Base-by-base conservation (phyloP, 2,329 filamentous ascomycete genomes). In the Didymellaceae sp. region DNA sequence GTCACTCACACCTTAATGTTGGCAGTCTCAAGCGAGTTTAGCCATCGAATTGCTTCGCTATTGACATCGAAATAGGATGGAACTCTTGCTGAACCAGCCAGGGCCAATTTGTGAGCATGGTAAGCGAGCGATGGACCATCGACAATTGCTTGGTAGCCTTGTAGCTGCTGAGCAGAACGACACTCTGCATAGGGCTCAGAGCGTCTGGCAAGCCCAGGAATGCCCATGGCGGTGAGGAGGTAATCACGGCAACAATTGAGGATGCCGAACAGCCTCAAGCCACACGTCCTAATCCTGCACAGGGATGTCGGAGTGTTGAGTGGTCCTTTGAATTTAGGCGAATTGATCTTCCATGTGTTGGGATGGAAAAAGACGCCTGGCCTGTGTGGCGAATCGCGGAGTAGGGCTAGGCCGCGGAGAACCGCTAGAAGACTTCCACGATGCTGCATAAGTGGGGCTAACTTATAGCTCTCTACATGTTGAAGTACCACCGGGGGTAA, bases 61-160 rank as follows among this genome's bases (percentile, higher is more conserved):
- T 83, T 86, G 33, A 94, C 78, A 32, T 87, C 78, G 9, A 76
- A 63, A 71, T 92, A 91, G 30, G 74, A 39, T 20, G 69, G 67
- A n/a, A 68, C 50, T 45, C 54, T 57, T 4, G 56, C 39, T 13
- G 52, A 54, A 33, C 55, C 56, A 39, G 49, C 30, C 14, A 84
- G 73, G 41, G 84, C 77, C 35, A 67, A 45, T 28, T 61, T 66
- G 53, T 88, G 85, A 31, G 92, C 77, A 68, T 90, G 82, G 68
- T 93, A 88, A 1, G 90, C 89, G 20, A 96, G 75, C 2, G 85
- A 86, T 4, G 91, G 91, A 0, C 91, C 91, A 67, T 96, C 91
- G 47, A 96, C 84, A 34, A 85, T 58, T 17, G 66, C 69, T 3
- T 54, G 47, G 35, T 64, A 67, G 10, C 63, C 66, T 35, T 59